Percentiles rank a stretch among this genome's conserved stretches.
Conservation (phyloP, 768 basidiomycete species). For the Podaxis pistillaris region DNA sequence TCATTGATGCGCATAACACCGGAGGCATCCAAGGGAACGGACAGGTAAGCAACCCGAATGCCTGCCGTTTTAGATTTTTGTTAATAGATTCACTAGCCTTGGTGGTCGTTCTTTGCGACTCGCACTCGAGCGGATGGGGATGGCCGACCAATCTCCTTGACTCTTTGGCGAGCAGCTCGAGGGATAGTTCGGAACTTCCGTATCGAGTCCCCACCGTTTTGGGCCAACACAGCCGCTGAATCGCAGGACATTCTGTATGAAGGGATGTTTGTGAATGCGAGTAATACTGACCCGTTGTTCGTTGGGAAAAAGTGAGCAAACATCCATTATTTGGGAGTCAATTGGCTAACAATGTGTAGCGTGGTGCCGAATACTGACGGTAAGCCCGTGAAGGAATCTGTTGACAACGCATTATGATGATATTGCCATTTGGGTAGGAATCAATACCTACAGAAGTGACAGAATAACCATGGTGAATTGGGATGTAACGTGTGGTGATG, state of each 20-base stretch:
- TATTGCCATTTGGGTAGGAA: constrained; percentile 24
- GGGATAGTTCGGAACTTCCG: constrained; percentile 46
- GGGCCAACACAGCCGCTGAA: constrained; percentile 56
- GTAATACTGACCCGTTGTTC: constrained; percentile 50
- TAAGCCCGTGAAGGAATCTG: constrained; percentile 17
- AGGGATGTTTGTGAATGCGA: constrained; percentile 58
- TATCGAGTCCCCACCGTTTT: constrained; percentile 57
- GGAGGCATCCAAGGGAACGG: constrained; percentile 63
- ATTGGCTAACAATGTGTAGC: constrained; percentile 23
- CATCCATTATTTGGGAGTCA: background rate
- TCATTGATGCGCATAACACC: constrained; percentile 51
- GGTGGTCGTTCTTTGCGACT: constrained; percentile 58
- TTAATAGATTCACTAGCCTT: constrained; percentile 32
- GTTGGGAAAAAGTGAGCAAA: constrained; percentile 43
- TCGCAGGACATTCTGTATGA: constrained; percentile 48
- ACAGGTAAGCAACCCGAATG: constrained; percentile 31
- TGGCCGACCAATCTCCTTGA: constrained; percentile 56
- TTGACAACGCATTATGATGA: background rate
- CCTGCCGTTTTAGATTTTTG: background rate
- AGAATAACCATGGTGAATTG: constrained; percentile 48
- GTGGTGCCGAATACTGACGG: constrained; percentile 64
- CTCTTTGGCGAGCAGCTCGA: constrained; percentile 42
- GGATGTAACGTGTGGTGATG: constrained; percentile 64
- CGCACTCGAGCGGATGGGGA: constrained; percentile 50
- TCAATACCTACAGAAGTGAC: constrained; percentile 55